Base-by-base conservation (phyloP, 306 rosid genomes). In the Abrus precatorius region DNA sequence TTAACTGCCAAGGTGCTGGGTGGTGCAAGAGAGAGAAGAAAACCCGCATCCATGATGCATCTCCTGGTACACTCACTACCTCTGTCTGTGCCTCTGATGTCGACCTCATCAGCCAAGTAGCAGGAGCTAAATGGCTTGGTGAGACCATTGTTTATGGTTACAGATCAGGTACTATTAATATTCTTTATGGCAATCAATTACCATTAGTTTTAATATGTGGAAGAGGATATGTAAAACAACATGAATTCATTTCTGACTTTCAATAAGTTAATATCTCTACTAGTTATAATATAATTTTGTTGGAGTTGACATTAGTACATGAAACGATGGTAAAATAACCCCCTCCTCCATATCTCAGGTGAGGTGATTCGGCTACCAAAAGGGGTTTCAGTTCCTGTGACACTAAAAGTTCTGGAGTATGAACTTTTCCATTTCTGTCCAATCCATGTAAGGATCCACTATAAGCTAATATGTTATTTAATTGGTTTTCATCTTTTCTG, bases 1-100 rank as follows among this genome's bases (percentile, higher is more conserved):
- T 93, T 80, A 96, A 96, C 76, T 93, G 99, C 84, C 99, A 96
- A 90, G 99, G 99, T 66, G 99, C 99, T 14, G 99, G 98, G 6
- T 96, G 99, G 99, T 93, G 99, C 93, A 93, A 91, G 86, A 14
- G 85, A 41, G 80, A 78, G 71, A 96, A 93, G 89, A 93, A 90
- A 86, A 93, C 91, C 7, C 91, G 90, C 74, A 90, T 93, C 80
- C 99, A 93, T 10, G 86, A 96, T 41, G 77, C 80, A 76, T 82
- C 97, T 70, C 97, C 97, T 0, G 92, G 91, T 36, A 89, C 99
- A 48, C 97, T 96, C 56, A 85, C 90, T 13, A 60, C 83, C 20
- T 89, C 91, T 57, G 94, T 92, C 1, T 40, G 86, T 80, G 93
- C 88, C 11, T 52, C 85, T 53, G 99, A 96, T 84, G 97, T 93